Evolutionary conservation across 352 stramenopile genomes (phyloP).

Genomic region (Elongisporangium prolatum): DNA sequence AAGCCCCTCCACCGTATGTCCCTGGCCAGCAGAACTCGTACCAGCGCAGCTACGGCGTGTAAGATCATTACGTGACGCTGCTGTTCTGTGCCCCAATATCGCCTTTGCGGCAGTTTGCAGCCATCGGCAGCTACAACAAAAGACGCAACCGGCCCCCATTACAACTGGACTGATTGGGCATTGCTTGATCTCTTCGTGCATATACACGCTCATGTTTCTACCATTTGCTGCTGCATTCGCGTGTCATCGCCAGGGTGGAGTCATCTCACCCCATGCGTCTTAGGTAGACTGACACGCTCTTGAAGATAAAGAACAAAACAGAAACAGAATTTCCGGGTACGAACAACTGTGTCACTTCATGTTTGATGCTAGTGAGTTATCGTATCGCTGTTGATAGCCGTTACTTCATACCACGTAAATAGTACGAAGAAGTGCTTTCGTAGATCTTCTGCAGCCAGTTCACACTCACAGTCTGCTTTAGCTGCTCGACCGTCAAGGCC

Average conservation of each 20-base stretch:
- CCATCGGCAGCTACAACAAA: conserved; percentile 12
- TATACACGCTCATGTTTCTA: neutral
- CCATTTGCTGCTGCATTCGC: neutral
- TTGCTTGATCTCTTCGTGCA: conserved; percentile 10
- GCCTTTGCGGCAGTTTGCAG: conserved; percentile 2
- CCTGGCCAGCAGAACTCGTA: conserved; percentile 89
- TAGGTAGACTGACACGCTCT: neutral
- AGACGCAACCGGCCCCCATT: neutral
- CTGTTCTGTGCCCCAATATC: neutral
- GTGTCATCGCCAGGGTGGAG: neutral
- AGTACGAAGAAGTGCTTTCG: conserved; percentile 8
- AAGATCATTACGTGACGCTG: conserved; percentile 9
- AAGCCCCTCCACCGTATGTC: conserved; percentile 77
- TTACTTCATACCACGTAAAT: too few species aligned
- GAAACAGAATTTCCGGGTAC: neutral
- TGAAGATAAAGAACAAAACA: neutral
- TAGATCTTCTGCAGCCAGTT: conserved; percentile 77
- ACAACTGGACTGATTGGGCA: conserved; percentile 3
- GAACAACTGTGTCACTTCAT: neutral
- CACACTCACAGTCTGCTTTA: conserved; percentile 35
- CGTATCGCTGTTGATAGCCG: neutral
- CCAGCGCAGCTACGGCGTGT: conserved; percentile 84
- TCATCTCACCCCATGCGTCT: neutral
- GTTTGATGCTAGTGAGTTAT: neutral
- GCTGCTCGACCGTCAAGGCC: conserved; percentile 20